phyloP scores from a whole-genome alignment of 2,329 filamentous ascomycete genomes.

The Ustilaginoidea virens region DNA sequence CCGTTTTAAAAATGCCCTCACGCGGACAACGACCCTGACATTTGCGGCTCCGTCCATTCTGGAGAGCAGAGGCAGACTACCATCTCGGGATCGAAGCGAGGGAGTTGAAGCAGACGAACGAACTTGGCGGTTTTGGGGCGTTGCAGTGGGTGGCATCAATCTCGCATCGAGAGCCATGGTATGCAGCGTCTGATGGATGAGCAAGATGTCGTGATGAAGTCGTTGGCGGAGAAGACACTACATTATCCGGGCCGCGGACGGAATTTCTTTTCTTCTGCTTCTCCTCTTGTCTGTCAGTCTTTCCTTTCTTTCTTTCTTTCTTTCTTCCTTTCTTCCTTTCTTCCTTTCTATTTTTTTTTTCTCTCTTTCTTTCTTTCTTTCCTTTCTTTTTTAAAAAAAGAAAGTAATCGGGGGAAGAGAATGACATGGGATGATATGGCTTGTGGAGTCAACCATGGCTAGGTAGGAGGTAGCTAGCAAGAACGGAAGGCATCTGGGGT shows the following conservation, averaged over 20 bases:
- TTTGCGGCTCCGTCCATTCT: slow-evolving; percentile 54
- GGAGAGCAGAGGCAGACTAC: slow-evolving; percentile 40
- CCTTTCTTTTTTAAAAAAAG: no score
- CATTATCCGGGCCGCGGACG: slow-evolving; percentile 12
- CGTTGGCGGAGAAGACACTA: slow-evolving; percentile 25
- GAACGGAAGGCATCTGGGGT: no score
- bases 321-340: no score
- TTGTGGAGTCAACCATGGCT: no score
- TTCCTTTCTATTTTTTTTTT: no score
- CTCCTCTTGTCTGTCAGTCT: no score
- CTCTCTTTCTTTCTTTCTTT: no score
- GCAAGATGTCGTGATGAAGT: slow-evolving; percentile 22
- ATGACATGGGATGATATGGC: no score
- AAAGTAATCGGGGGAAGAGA: no score
- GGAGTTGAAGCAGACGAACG: slow-evolving; percentile 64
- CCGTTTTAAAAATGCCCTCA: slow-evolving; percentile 63
- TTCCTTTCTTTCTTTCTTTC: no score
- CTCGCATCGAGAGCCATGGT: slow-evolving; percentile 27
- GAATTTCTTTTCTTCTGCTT: slow-evolving; percentile 2
- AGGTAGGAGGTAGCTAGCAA: no score
- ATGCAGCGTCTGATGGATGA: slow-evolving; percentile 23
- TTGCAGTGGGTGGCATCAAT: slow-evolving; percentile 27
- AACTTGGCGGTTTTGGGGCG: slow-evolving; percentile 21
- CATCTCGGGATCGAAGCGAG: slow-evolving; percentile 59
- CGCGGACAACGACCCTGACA: slow-evolving; percentile 68